Base-by-base conservation (phyloP, 2,329 filamentous ascomycete species). In the Aspergillus ruber region DNA sequence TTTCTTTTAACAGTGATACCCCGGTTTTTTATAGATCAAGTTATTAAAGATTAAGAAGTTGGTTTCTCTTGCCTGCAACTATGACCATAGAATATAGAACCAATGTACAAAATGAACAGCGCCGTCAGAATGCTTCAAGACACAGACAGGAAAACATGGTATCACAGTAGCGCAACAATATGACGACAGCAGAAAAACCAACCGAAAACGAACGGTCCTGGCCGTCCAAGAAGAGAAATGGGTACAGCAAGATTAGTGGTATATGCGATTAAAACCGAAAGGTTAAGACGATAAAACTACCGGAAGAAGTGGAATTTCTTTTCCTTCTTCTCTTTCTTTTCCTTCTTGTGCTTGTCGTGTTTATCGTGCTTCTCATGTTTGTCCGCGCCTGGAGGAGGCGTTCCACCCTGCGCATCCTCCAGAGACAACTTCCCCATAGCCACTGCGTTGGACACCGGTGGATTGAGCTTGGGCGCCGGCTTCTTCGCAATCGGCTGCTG, bases 241-340 rank as follows among this genome's bases (percentile, higher is more conserved):
- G 42, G 43, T 42, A 35, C 29, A 40, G 7, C 38, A 40, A 18
- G 47, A 17, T n/a, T 12, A 32, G 46, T 33, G 32, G 6, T n/a
- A 7, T 38, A 45, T 42, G 25, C 25, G 40, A 46, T n/a, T 44
- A 39, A 29, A 29, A 33, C 10, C 10, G 15, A 20, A 20, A 20
- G 6, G 17, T 12, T 8, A 39, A 39, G 17, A 39, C 17, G 42
- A 41, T 17, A 17, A 21, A 42, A 13, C 50, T 56, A 68, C 51
- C 66, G 63, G 60, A 80, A 80, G 60, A 79, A 78, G 56, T 78
- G 76, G 52, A 80, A 79, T 70, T 82, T 82, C 67, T 76, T 72
- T 47, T 75, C 75, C 58, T 78, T 75, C 32, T 69, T 59, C 44
- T 68, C 54, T 47, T 66, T 64, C 42, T 72, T 54, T 74, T 79